Conservation (phyloP, 2,329 filamentous ascomycete species). For the Cladosporium sp. region DNA sequence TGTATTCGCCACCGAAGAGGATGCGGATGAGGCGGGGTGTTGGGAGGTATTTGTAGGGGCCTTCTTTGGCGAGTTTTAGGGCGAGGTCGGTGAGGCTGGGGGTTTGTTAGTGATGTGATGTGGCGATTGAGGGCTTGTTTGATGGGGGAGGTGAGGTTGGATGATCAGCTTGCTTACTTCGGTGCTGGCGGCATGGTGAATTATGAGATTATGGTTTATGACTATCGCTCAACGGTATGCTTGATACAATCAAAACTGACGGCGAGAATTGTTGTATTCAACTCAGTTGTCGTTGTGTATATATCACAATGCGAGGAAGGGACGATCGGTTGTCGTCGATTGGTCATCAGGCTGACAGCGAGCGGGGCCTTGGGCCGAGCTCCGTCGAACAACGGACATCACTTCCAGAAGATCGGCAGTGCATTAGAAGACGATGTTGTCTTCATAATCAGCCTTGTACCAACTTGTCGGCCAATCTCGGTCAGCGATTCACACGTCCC, state of each 20-base stretch:
- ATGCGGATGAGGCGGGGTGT: slow-evolving; percentile 36
- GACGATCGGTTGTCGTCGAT: background rate
- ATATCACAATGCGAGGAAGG: background rate
- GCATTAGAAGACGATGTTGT: background rate
- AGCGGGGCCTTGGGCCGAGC: background rate
- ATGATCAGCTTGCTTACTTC: slow-evolving; percentile 1
- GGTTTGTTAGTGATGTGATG: background rate
- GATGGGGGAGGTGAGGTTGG: background rate
- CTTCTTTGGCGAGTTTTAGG: slow-evolving; percentile 42
- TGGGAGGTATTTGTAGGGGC: slow-evolving; percentile 37
- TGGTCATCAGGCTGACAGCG: background rate
- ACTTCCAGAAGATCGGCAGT: background rate
- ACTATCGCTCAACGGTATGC: background rate
- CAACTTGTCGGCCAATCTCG: background rate
- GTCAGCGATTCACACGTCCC: background rate
- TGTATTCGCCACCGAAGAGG: slow-evolving; percentile 36
- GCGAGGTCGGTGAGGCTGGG: slow-evolving; percentile 43
- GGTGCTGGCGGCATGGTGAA: slow-evolving; percentile 4
- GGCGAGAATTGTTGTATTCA: background rate
- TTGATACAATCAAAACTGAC: background rate
- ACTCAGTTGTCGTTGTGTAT: background rate
- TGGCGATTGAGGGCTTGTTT: background rate
- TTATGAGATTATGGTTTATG: background rate
- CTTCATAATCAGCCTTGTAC: background rate
- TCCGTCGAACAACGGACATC: background rate